A percentile compares a stretch with the other conserved stretches of the same genome.
Evolutionary conservation across 2,329 filamentous ascomycete species (phyloP).

Genomic region (Pestalotiopsis sp.): DNA sequence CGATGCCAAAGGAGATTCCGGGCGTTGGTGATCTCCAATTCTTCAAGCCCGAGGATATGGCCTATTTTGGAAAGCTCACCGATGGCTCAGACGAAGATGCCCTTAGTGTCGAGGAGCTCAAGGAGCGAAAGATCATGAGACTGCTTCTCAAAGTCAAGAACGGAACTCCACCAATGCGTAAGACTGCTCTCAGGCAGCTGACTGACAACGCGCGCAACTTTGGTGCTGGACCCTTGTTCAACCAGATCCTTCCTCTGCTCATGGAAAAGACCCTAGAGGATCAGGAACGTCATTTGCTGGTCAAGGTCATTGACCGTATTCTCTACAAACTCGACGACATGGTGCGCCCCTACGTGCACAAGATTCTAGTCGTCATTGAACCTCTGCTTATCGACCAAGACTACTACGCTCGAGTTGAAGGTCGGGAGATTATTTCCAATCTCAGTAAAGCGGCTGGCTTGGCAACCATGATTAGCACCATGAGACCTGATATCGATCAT

Average conservation of each 20-base stretch:
- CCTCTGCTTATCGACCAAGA: conserved; percentile 99
- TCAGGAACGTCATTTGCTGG: conserved; percentile 94
- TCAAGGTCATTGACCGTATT: conserved; percentile 98
- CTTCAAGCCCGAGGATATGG: conserved; percentile 98
- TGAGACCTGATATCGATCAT: conserved; percentile 98
- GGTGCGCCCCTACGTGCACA: conserved; percentile 94
- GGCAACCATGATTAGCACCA: conserved; percentile 98
- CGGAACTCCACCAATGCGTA: conserved; percentile 96
- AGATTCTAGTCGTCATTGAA: conserved; percentile 98
- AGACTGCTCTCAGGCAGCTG: conserved; percentile 94
- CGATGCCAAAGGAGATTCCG: conserved; percentile 92
- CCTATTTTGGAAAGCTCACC: conserved; percentile 96
- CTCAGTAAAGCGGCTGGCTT: conserved; percentile 94
- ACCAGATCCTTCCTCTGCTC: conserved; percentile 92
- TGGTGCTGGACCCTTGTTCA: conserved; percentile 90
- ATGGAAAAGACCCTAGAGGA: conserved; percentile 99
- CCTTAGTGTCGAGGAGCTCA: conserved; percentile 91
- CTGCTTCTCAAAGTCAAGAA: conserved; percentile 98
- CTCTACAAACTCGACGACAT: conserved; percentile 98
- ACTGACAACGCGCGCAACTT: conserved; percentile 98
- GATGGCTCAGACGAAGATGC: conserved; percentile 91
- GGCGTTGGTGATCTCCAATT: conserved; percentile 96
- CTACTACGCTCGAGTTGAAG: conserved; percentile 97
- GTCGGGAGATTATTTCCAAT: conserved; percentile 98
- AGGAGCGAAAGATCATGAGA: conserved; percentile 98